Percentiles rank a stretch among this genome's conserved stretches.
Evolutionary conservation across 73 alveolate genomes (phyloP).

Genomic region (Urostyla sp.): DNA sequence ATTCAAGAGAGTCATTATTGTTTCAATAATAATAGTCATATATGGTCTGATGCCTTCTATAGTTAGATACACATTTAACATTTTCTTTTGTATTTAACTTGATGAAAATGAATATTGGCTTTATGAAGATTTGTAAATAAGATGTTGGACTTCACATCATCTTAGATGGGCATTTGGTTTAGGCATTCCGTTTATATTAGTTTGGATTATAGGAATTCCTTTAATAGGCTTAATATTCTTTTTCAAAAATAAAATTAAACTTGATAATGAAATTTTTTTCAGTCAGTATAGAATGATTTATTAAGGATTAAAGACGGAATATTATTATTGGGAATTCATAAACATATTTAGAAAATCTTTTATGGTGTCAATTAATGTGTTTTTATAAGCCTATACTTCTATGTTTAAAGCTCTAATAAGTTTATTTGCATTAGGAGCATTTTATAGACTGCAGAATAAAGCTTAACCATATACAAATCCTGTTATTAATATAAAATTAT

Average conservation of each 20-base stretch:
- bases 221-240: constrained; percentile 10
- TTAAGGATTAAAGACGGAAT: constrained; percentile 28
- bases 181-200: constrained; percentile 5
- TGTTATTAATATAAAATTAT: not conserved
- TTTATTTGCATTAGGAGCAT: not conserved
- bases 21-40: not conserved
- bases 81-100: not conserved
- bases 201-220: constrained; percentile 60
- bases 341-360: not conserved
- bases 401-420: not conserved
- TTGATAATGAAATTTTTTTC: not conserved
- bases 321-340: constrained; percentile 17
- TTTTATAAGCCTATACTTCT: not conserved
- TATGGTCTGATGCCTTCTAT: not conserved
- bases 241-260: not conserved
- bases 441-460: not conserved
- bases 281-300: constrained; percentile 28
- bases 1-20: not conserved
- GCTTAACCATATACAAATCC: constrained; percentile 11
- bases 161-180: constrained; percentile 6
- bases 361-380: not conserved
- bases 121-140: not conserved
- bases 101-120: constrained; percentile 37
- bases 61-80: not conserved
- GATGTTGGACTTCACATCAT: constrained; percentile 19